Evolutionary conservation across 106 monocot species (phyloP), one percentile per base, ranked within the genome.

Genomic region (Acanthochlamys bracteata): DNA sequence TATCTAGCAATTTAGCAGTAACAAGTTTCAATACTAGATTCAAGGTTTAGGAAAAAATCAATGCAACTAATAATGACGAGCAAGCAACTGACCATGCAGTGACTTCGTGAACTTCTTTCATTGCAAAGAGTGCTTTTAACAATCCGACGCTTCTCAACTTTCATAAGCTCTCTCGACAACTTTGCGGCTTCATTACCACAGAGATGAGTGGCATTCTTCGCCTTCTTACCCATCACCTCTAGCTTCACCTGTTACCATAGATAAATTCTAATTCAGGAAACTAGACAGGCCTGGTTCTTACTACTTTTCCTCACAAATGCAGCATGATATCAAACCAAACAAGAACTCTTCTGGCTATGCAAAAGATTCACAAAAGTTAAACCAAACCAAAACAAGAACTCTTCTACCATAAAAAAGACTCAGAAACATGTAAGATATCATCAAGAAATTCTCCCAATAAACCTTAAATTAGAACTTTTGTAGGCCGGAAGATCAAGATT

Each of bases 111-210:
- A 59, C 91, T 91, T 77, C 96, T 78, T 40, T 98, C 91, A 53
- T 98, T 98, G 60, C 88, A 98, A 41, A 88, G 82, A 11, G 96
- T 98, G 69, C 85, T 98, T 59, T 81, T 91, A 58, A 98, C 91
- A 40, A 91, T 88, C 22, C 96, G 71, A 20, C 91, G 46, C 68
- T 98, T 98, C 72, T 98, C 91, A 4, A 92, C 83, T 63, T 88
- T 91, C 0, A 85, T 80, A 42, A 98, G 83, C 77, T 98, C 96
- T 74, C 73, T 88, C 26, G 91, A 92, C 54, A 98, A 78, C 69
- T 85, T 98, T 22, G 88, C 96, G 4, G 96, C 88, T 65, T 98
- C 96, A 68, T 91, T 98, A 57, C 96, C 96, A 42, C 72, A 77
- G 42, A 98, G 73, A 43, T 85, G 88, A 11, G 85, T 81, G 59